phyloP scores from a whole-genome alignment of 768 basidiomycete species.

The Tulasnella sp. region DNA sequence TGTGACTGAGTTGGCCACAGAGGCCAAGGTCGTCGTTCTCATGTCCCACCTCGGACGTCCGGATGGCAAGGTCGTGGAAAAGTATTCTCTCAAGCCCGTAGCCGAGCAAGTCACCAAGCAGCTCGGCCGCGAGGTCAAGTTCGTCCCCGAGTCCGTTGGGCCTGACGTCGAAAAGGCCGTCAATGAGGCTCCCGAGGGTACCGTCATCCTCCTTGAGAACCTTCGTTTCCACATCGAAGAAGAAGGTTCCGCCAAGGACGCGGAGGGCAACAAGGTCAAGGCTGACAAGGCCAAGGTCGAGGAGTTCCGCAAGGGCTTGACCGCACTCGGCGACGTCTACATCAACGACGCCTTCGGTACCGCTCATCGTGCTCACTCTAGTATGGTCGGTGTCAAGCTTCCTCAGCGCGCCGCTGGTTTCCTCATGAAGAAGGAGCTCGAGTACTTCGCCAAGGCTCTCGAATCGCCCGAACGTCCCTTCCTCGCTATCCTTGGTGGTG shows the following conservation, averaged over 20 bases:
- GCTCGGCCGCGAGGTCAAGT: conserved; percentile 64
- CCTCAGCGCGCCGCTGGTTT: conserved; percentile 90
- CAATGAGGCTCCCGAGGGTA: conserved; percentile 52
- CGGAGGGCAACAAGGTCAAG: conserved; percentile 90
- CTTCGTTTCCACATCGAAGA: conserved; percentile 98
- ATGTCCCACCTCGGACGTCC: conserved; percentile 99
- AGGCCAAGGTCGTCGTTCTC: conserved; percentile 73
- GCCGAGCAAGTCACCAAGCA: conserved; percentile 70
- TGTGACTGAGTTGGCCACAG: conserved; percentile 34
- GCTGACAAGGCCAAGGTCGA: conserved; percentile 75
- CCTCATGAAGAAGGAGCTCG: conserved; percentile 97
- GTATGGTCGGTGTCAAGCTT: conserved; percentile 95
- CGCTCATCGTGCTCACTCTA: conserved; percentile 95
- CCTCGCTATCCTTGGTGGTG: conserved; percentile 96
- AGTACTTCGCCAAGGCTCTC: conserved; percentile 96
- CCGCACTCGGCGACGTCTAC: conserved; percentile 89
- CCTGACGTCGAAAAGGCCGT: conserved; percentile 75
- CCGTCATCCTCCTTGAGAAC: conserved; percentile 90
- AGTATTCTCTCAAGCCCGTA: conserved; percentile 87
- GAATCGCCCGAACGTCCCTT: conserved; percentile 92
- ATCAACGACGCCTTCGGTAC: conserved; percentile 99
- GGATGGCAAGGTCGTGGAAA: conserved; percentile 79
- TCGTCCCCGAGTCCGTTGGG: conserved; percentile 81
- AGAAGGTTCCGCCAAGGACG: conserved; percentile 89
- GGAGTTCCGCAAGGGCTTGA: conserved; percentile 80